Base-by-base conservation (phyloP, 2,329 filamentous ascomycete species). In the Botrytis hyacinthi region DNA sequence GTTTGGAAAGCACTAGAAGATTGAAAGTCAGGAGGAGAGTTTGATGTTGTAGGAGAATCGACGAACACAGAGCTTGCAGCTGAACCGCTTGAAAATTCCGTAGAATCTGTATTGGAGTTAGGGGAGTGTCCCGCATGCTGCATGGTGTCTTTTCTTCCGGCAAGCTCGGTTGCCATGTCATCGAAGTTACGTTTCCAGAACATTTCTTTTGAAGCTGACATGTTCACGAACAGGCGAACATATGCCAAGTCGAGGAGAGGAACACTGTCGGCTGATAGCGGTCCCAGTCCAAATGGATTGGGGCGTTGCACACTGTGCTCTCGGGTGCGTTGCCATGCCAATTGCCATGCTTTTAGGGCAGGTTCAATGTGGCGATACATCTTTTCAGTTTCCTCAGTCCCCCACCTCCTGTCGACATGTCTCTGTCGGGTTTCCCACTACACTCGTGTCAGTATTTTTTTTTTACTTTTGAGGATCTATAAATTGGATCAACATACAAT, bases 341-440 rank as follows among this genome's bases (percentile, higher is more conserved):
- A 88, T 83, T 97, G 94, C 96, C 96, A 99, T 12, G 95, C 95
- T 81, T 94, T 92, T 75, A 99, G 85, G 3, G 95, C 95, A 18
- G 95, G 95, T 81, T 98, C 95, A 73, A 98, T 97, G 80, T 97
- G 94, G 2, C 92, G 89, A 81, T 98, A 95, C 94, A 98, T 97
- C 76, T 94, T 94, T 77, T 98, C 95, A 0, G 94, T 97, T 82
- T 98, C 95, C 76, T 95, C 92, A 48, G 91, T 90, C 2, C 94
- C 97, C 95, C 95, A 98, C 67, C 94, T 87, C 75, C 94, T 91
- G 78, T 93, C 94, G 78, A 95, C 91, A 78, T 98, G 95, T 70
- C 94, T 87, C 82, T 97, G 95, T 37, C 95, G 88, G 0, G 95
- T 98, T 83, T 98, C 95, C 96, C 96, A 98, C 70, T 72, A 44